Evolutionary conservation across 1,284 basidiomycete genomes (phyloP), one percentile per base, ranked within the genome.

Genomic region (Apiotrichum akiyoshidainum): DNA sequence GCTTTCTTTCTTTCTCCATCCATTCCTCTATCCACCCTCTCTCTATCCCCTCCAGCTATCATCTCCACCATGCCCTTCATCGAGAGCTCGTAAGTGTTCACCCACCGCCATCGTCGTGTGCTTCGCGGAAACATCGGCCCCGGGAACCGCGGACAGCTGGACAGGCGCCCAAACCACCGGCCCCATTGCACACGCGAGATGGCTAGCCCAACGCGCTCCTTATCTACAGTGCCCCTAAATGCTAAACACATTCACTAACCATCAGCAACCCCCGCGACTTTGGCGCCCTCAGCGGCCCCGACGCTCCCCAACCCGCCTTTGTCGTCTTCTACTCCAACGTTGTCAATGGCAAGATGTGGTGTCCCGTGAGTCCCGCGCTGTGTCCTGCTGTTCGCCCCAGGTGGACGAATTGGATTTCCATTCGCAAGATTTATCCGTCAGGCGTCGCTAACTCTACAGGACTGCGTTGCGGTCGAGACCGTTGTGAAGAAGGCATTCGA

Each of bases 401-500:
- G 7, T 7, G 26, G 26, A 31, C 4, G 26, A 31, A 7, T 31
- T 3, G 26, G 26, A 31, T 31, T 7, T 31, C 26, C 26, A n/a
- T 33, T 26, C 10, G 14, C 26, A 44, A 2, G 49, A 61, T 17
- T 47, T 6, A 14, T 3, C 33, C 46, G 22, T 35, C 6, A 21
- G 13, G 16, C 46, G 40, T 59, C 33, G 46, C 46, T 54, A 22
- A 54, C n/a, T 1, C 5, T 13, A 31, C 65, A 92, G 89, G 89
- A 92, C 71, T 92, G 89, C 72, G 76, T 80, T 22, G 81, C 73
- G 37, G 86, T 92, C 33, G 88, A 92, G 60, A 68, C 75, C 1
- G 64, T 83, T 33, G 81, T 92, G 33, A 79, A 83, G 59, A 70
- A 82, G 7, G 81, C 81, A 0, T 91, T 91, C 64, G 77, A 77